phyloP scores from a whole-genome alignment of 2,329 filamentous ascomycete genomes.

The Botryosphaeria dothidea region DNA sequence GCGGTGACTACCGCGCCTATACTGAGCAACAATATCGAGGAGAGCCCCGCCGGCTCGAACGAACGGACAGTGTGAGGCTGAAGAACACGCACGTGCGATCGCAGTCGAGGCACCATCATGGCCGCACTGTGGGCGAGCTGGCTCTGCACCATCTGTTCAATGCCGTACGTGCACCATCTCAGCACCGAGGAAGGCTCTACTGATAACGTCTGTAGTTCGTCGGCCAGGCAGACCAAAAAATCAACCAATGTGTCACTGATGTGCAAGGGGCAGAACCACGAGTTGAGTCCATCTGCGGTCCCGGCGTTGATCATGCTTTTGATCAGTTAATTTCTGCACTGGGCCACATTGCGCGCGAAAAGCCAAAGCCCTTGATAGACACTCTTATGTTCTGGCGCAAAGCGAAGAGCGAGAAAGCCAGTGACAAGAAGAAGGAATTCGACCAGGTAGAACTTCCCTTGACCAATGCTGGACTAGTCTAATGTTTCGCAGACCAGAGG shows the following conservation, averaged over 20 bases:
- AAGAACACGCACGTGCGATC: conserved; percentile 77
- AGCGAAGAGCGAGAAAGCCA: conserved; percentile 85
- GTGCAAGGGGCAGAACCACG: conserved; percentile 78
- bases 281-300: conserved; percentile 87
- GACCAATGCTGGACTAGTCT: neutral
- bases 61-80: conserved; percentile 57
- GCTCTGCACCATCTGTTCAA: conserved; percentile 95
- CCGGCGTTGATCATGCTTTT: conserved; percentile 82
- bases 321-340: conserved; percentile 92
- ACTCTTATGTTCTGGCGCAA: conserved; percentile 98
- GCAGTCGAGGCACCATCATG: conserved; percentile 62
- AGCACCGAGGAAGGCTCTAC: neutral
- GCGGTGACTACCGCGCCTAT: conserved; percentile 23
- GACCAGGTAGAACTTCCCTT: conserved; percentile 12
- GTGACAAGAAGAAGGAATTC: conserved; percentile 28
- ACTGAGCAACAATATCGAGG: conserved; percentile 15
- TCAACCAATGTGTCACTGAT: conserved; percentile 81
- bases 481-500: conserved; percentile 30
- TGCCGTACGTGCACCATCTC: conserved; percentile 55
- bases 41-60: conserved; percentile 40
- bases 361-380: conserved; percentile 93
- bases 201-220: conserved; percentile 65
- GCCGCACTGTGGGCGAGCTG: conserved; percentile 95
- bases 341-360: conserved; percentile 90
- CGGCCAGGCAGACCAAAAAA: conserved; percentile 92